Conservation (phyloP, 2,329 filamentous ascomycete genomes). For the Magnaporthiopsis poae region DNA sequence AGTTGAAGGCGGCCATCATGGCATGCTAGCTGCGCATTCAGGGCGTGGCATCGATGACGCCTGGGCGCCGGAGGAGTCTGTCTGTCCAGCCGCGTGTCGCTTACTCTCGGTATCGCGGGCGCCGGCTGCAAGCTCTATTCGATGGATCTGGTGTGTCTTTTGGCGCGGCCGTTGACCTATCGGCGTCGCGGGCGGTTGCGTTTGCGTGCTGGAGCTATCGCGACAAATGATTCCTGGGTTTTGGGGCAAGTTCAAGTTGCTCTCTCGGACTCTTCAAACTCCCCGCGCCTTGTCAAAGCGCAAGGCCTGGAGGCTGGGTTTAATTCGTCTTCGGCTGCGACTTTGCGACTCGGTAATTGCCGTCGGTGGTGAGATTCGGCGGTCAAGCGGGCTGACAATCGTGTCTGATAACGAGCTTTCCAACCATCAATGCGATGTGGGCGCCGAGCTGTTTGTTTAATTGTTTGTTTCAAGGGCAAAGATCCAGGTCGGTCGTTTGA, state of each 20-base stretch:
- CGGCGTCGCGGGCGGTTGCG: not conserved
- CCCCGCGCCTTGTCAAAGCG: not conserved
- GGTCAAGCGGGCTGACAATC: not conserved
- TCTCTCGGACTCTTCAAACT: not conserved
- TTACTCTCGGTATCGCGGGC: not conserved
- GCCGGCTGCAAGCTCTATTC: not conserved
- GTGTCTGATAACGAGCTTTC: no score
- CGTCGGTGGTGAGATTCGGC: not conserved
- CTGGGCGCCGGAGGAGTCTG: not conserved
- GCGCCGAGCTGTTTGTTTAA: not conserved
- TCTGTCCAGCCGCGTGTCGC: not conserved
- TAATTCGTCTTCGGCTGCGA: not conserved
- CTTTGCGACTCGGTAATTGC: not conserved
- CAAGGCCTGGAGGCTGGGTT: not conserved
- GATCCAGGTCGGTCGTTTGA: not conserved
- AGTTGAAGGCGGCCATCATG: slow-evolving; percentile 47
- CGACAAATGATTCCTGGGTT: no score
- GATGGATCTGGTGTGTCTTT: not conserved
- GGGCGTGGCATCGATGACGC: not conserved
- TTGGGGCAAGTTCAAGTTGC: not conserved
- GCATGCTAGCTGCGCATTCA: not conserved
- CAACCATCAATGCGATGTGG: not conserved
- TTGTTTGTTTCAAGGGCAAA: not conserved
- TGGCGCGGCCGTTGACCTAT: not conserved
- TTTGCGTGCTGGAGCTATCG: not conserved